Evolutionary conservation across 2,329 filamentous ascomycete genomes (phyloP).

Genomic region (Pezicula neosporulosa): DNA sequence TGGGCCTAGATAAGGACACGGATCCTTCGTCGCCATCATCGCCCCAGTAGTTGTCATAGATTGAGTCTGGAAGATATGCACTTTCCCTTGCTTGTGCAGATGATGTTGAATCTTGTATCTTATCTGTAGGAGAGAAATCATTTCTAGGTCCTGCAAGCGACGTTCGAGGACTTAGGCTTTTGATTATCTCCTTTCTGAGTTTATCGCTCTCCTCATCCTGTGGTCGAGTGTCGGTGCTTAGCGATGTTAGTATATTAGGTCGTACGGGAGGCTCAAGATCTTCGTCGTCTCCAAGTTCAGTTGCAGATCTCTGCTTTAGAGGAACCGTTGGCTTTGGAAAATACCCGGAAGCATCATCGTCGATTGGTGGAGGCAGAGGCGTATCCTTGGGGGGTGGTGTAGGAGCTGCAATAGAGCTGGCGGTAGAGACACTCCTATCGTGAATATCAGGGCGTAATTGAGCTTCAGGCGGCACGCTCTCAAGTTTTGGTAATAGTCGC

Average conservation of each 20-base stretch:
- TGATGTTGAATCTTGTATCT: constrained; percentile 12
- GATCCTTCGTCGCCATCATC: constrained; percentile 34
- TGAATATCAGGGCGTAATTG: constrained; percentile 19
- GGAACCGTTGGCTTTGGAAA: constrained; percentile 11
- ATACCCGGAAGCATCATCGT: constrained; percentile 9
- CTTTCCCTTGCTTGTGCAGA: constrained; percentile 44
- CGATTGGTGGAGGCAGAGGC: constrained; percentile 4
- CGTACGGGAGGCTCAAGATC: constrained; percentile 3
- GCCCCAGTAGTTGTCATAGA: constrained; percentile 65
- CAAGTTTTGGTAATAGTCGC: constrained; percentile 15
- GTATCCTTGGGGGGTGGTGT: constrained; percentile 44
- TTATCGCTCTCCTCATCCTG: constrained; percentile 62
- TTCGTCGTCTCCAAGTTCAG: constrained; percentile 5
- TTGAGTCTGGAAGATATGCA: constrained; percentile 58
- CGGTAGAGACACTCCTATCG: constrained; percentile 25
- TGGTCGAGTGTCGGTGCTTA: constrained; percentile 16
- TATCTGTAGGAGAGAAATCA: constrained; percentile 8
- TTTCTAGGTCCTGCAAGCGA: constrained; percentile 15
- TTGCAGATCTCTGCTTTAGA: constrained; percentile 4
- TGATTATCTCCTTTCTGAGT: constrained; percentile 71
- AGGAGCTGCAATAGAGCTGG: constrained; percentile 34
- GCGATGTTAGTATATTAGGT: constrained; percentile 13
- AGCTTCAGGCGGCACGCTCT: constrained; percentile 15
- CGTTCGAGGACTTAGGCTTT: constrained; percentile 55
- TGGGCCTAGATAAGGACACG: constrained; percentile 1